phyloP scores from a whole-genome alignment of 441 rosid species.

The Pelargonium australe region DNA sequence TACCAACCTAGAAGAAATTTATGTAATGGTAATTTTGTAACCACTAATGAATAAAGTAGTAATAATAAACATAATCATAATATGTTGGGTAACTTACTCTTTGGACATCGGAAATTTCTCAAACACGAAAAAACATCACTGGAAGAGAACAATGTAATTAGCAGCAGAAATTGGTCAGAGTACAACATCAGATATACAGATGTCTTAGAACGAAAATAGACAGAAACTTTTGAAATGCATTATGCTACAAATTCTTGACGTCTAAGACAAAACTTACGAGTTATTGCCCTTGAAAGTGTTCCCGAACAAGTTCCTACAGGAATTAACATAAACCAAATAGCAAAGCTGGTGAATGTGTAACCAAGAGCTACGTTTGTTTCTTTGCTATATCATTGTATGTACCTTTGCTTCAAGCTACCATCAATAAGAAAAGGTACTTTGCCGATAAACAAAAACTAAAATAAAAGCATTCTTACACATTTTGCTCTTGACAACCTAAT shows the following conservation, averaged over 20 bases:
- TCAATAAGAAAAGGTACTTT: no score
- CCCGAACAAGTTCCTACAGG: conserved; percentile 48
- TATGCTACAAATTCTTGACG: background rate
- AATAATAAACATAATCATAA: no score
- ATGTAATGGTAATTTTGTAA: background rate
- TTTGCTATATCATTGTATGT: no score
- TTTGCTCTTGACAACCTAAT: conserved; percentile 17
- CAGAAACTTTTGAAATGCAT: background rate
- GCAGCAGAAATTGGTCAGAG: no score
- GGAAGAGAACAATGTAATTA: conserved; percentile 6
- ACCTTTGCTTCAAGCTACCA: no score
- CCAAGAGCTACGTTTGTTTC: background rate
- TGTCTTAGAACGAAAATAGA: background rate
- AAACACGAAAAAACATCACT: conserved; percentile 37
- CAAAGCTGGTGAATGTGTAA: background rate
- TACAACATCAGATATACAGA: background rate
- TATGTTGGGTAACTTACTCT: conserved; percentile 30
- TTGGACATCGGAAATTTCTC: conserved; percentile 19
- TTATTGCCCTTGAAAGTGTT: conserved; percentile 33
- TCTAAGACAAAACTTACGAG: conserved; percentile 26
- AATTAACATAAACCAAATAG: background rate
- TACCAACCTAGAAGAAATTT: conserved; percentile 25
- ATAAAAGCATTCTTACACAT: conserved; percentile 21
- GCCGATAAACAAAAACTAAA: background rate
- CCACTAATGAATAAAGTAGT: no score